Percentiles rank a stretch among this genome's conserved stretches.
Evolutionary conservation across 2,329 filamentous ascomycete species (phyloP).

Genomic region (Aspergillus sclerotialis): DNA sequence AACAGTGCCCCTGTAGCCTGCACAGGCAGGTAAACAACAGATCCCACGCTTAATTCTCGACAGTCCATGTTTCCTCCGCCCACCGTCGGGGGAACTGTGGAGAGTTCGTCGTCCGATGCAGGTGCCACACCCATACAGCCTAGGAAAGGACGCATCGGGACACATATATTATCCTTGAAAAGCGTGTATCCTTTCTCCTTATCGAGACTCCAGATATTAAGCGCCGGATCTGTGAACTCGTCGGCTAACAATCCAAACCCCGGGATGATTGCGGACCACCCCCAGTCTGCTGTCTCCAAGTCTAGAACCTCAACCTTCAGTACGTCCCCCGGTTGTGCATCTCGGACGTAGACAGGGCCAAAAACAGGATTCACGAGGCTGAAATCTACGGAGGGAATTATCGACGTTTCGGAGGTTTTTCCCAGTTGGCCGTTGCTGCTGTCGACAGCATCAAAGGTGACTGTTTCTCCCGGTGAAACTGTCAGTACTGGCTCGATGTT

Average conservation of each 20-base stretch:
- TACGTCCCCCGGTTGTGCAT: conserved; percentile 46
- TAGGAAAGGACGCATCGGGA: conserved; percentile 47
- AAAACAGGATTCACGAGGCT: conserved; percentile 42
- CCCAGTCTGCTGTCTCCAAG: conserved; percentile 41
- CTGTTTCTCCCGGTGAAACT: conserved; percentile 41
- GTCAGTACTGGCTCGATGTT: conserved; percentile 39
- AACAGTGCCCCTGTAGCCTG: conserved; percentile 46
- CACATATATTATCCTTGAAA: conserved; percentile 43
- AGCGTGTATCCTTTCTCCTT: conserved; percentile 33
- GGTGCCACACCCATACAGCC: conserved; percentile 49
- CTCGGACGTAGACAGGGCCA: conserved; percentile 45
- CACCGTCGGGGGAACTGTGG: conserved; percentile 45
- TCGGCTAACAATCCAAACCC: conserved; percentile 46
- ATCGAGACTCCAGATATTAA: conserved; percentile 47
- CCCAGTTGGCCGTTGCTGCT: conserved; percentile 47
- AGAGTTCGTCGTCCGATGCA: conserved; percentile 37
- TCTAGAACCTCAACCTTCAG: conserved; percentile 46
- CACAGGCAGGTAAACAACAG: conserved; percentile 44
- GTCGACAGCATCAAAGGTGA: conserved; percentile 46
- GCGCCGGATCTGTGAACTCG: conserved; percentile 37
- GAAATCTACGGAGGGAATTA: conserved; percentile 37
- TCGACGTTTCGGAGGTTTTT: conserved; percentile 33
- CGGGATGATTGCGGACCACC: conserved; percentile 48
- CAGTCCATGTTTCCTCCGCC: conserved; percentile 52
- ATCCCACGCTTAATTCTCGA: conserved; percentile 42